Evolutionary conservation across 257 asterid species (phyloP), one percentile per base, ranked within the genome.

Genomic region (Oldenlandia corymbosa): DNA sequence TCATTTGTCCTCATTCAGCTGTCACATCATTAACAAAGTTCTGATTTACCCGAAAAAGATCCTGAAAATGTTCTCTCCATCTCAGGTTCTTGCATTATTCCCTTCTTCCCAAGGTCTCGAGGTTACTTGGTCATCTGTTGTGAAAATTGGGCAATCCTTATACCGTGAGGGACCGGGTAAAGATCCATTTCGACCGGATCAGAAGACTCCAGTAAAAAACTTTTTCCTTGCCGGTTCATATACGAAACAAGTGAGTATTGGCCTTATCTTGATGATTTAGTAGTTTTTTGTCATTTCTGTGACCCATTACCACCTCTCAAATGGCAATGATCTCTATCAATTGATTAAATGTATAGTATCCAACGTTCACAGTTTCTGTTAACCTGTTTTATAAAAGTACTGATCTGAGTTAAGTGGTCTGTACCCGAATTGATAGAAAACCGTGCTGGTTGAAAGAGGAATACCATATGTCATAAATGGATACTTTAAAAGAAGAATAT

Each of bases 121-220:
- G 57, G 83, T 93, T 28, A 85, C 92, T 16, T 90, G 99, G 97
- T 87, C 99, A 43, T 93, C 99, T 0, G 97, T 93, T 55, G 99
- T 93, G 71, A 93, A 93, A 77, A 84, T 93, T 23, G 99, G 78
- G 56, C 96, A 93, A 76, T 93, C 99, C 20, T 73, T 93, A 59
- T 93, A 93, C 57, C 95, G 96, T 48, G 99, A 93, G 83, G 97
- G 83, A 41, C 99, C 99, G 5, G 96, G 99, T 48, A 90, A 76
- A 76, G 99, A 93, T 78, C 96, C 99, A 62, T 93, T 93, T 82
- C 80, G 99, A 79, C 99, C 99, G 5, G 94, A 90, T 72, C 99
- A 93, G 80, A 90, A 74, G 82, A 93, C 99, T 5, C 99, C 99
- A 2, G 84, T 92, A 30, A 79, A 80, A 70, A 92, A 89, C 71